Evolutionary conservation across 495 filamentous ascomycete genomes (phyloP), one percentile per base, ranked within the genome.

Genomic region (Rusavskia elegans): DNA sequence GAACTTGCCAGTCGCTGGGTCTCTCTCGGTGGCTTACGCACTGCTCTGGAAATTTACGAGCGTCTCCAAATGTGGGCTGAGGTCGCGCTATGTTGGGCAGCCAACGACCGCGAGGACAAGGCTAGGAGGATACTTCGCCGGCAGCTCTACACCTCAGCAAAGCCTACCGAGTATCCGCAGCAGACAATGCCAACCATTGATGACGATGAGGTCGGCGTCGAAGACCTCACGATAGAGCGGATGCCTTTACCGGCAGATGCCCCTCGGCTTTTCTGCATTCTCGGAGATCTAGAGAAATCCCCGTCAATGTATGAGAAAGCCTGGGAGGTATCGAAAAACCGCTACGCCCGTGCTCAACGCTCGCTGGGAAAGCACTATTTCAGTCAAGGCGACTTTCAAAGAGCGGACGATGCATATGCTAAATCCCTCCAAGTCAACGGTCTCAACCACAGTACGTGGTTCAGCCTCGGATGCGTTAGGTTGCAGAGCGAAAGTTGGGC

Each of bases 11-110:
- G 85, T 51, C 81, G 87, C 5, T 99, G 92, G 92, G 82, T 87
- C 17, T 76, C 77, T 21, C 76, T 95, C 1, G 92, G 92, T 21
- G 89, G 85, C 45, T 71, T 99, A 8, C 77, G 85, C 1, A 89
- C 90, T 0, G 92, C 92, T 1, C 74, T 99, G 11, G 92, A 95
- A 48, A 97, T 99, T 59, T 99, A 95, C 67, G 89, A 94, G 67
- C 77, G 92, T 3, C 72, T 99, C 11, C 81, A 90, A 45, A 83
- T 99, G 68, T 97, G 90, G 89, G 84, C 92, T 10, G 92, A 99
- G 68, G 87, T 85, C 9, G 92, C 93, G 0, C 74, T 99, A 1
- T 99, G 92, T 64, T 87, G 83, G 62, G 84, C 83, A 13, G 78
- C 78, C 1, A 84, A 82, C 1, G 87, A 93, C 37, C 73, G 80